Evolutionary conservation across 345 rosid genomes (phyloP), one percentile per base, ranked within the genome.

Genomic region (Balakata baccata): DNA sequence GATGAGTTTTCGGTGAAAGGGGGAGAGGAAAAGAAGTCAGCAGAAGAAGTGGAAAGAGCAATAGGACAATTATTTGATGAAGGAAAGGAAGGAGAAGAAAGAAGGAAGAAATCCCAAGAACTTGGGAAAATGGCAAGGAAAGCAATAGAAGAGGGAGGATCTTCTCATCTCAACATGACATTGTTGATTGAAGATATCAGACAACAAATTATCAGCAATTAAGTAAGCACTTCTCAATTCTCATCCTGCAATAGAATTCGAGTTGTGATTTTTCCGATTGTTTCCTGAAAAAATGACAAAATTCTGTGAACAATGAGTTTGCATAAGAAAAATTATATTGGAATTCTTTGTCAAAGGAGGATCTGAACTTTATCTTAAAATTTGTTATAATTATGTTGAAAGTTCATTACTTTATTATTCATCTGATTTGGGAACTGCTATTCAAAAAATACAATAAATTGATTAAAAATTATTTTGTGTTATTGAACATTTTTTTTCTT

Each of bases 1-100:
- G 73, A 54, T 34, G 84, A 85, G n/a, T 41, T 50, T 5, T n/a
- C 66, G 0, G 66, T 76, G 74, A 22, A 22, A 8, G 64, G 43
- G 53, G 80, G 79, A 43, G 70, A 74, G 66, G 87, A 85, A 7
- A 85, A 82, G 72, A 76, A 74, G 22, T 9, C 41, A 11, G 75
- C 72, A 5, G 38, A 50, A 45, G 39, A 68, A 8, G 75, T 80
- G 2, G 13, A 8, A 11, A 69, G 65, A 0, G 80, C 58, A 20
- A 29, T 80, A 11, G 47, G 50, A 1, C 45, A 12, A 14, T 11
- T 74, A 29, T 77, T 77, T 77, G 78, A 66, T 25, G 46, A 22
- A 58, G 69, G 69, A 7, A 46, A 37, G 20, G 78, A 54, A 58
- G 64, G 49, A 58, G 68, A 68, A 29, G 75, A 73, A 64, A 80